These are phyloP conservation scores for Baudoinia panamericana DNA, from an alignment of 495 filamentous ascomycete species.

Conservation along the genomic window DNA sequence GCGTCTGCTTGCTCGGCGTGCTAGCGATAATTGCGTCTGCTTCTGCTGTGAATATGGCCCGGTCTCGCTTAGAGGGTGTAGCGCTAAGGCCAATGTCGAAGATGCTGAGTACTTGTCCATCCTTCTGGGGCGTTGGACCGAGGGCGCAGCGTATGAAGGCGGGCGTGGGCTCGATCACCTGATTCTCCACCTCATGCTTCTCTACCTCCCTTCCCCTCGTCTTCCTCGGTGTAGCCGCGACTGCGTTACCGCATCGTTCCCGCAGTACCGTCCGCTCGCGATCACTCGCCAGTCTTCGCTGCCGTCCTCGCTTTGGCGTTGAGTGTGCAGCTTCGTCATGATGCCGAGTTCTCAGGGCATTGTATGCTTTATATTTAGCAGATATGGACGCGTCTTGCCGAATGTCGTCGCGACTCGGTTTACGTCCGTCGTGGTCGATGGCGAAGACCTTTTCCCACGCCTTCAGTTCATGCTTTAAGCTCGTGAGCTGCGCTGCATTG, in stretches of 20 bases:
- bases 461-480: constrained; percentile 62
- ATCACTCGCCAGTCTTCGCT: background rate
- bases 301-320: background rate
- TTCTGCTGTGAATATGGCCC: too few relatives aligned
- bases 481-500: too few relatives aligned
- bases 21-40: background rate
- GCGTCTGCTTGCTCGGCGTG: constrained; percentile 25
- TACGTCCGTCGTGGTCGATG: constrained; percentile 51
- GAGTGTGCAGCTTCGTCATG: background rate
- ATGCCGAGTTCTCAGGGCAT: constrained; percentile 41
- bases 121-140: constrained; percentile 82
- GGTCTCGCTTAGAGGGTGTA: constrained; percentile 25
- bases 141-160: constrained; percentile 27
- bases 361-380: constrained; percentile 81
- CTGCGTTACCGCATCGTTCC: constrained; percentile 5
- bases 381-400: constrained; percentile 73
- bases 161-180: constrained; percentile 14
- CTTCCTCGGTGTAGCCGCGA: constrained; percentile 1
- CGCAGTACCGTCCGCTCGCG: constrained; percentile 2
- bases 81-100: constrained; percentile 62
- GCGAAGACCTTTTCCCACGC: constrained; percentile 74
- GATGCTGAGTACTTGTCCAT: constrained; percentile 76
- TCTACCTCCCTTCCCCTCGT: background rate
- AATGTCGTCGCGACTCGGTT: constrained; percentile 74
- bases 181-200: constrained; percentile 4